These are phyloP conservation scores for Jasminum sambac DNA, from an alignment of 257 asterid species.

Conservation along the genomic window DNA sequence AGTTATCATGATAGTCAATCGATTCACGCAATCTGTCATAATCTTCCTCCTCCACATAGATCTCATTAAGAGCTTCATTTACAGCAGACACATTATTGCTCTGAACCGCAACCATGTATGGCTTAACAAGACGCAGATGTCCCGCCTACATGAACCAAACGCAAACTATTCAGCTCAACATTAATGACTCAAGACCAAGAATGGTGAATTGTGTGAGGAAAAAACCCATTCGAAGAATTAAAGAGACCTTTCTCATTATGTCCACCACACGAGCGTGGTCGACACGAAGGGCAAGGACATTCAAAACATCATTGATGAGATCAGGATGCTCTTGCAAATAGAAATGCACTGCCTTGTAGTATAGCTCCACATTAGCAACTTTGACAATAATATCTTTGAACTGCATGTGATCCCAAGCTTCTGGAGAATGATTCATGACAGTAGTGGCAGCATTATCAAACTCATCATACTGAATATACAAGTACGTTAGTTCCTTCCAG, in stretches of 20 bases:
- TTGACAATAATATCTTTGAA: slow-evolving; percentile 53
- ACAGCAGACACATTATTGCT: slow-evolving; percentile 92
- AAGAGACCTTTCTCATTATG: slow-evolving; percentile 80
- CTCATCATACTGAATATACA: slow-evolving; percentile 58
- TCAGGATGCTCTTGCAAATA: slow-evolving; percentile 75
- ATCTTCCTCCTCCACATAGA: slow-evolving; percentile 91
- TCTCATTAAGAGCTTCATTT: slow-evolving; percentile 90
- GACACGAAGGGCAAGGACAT: slow-evolving; percentile 92
- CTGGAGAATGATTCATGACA: slow-evolving; percentile 66
- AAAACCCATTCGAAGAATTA: slow-evolving; percentile 9
- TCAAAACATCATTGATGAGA: slow-evolving; percentile 82
- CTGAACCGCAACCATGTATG: slow-evolving; percentile 95
- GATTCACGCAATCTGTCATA: slow-evolving; percentile 91
- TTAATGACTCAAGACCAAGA: not conserved
- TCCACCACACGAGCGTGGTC: slow-evolving; percentile 96
- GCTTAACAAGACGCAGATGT: slow-evolving; percentile 85
- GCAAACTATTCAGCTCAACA: slow-evolving; percentile 18
- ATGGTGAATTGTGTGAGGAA: not conserved
- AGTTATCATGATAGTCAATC: slow-evolving; percentile 78
- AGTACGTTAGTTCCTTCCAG: slow-evolving; percentile 57
- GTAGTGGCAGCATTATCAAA: slow-evolving; percentile 66
- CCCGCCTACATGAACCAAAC: slow-evolving; percentile 62
- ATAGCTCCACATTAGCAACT: slow-evolving; percentile 62
- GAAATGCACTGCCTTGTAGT: slow-evolving; percentile 65
- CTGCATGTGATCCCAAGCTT: slow-evolving; percentile 71